Percentiles rank a stretch among this genome's conserved stretches.
These are phyloP conservation scores for Peronospora belbahrii DNA, from an alignment of 352 stramenopile species.

Conservation along the genomic window DNA sequence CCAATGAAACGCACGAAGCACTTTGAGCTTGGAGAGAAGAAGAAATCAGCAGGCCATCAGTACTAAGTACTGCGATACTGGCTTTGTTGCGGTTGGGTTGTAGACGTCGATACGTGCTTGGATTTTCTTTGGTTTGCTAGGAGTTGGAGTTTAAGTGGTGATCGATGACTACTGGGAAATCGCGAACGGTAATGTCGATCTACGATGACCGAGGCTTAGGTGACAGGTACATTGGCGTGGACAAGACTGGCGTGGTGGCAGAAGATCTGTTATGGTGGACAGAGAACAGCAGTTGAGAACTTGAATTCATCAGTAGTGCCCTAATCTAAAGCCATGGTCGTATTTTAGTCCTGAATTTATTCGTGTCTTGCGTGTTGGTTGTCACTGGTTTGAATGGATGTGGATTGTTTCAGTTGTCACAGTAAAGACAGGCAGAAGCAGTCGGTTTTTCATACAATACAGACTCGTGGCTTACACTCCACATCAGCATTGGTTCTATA, in stretches of 20 bases:
- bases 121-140: slow-evolving; percentile 10
- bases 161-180: not conserved
- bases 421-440: not conserved
- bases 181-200: slow-evolving; percentile 15
- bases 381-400: not conserved
- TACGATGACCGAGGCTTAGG: slow-evolving; percentile 14
- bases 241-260: slow-evolving; percentile 2
- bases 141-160: not conserved
- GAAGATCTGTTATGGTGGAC: slow-evolving; percentile 7
- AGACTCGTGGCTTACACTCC: too few species aligned
- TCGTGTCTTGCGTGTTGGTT: not conserved
- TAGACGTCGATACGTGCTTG: not conserved
- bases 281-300: slow-evolving; percentile 8
- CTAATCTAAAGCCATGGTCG: slow-evolving; percentile 47
- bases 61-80: slow-evolving; percentile 82
- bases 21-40: slow-evolving; percentile 99
- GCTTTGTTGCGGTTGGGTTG: slow-evolving; percentile 6
- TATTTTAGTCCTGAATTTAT: slow-evolving; percentile 42
- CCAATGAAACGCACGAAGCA: slow-evolving; percentile 99
- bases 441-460: too few species aligned
- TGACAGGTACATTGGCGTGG: slow-evolving; percentile 5
- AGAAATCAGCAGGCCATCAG: slow-evolving; percentile 93
- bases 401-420: not conserved
- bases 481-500: too few species aligned
- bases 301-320: slow-evolving; percentile 19